Evolutionary conservation across 2,329 filamentous ascomycete species (phyloP).

Genomic region (Colletotrichum sp.): DNA sequence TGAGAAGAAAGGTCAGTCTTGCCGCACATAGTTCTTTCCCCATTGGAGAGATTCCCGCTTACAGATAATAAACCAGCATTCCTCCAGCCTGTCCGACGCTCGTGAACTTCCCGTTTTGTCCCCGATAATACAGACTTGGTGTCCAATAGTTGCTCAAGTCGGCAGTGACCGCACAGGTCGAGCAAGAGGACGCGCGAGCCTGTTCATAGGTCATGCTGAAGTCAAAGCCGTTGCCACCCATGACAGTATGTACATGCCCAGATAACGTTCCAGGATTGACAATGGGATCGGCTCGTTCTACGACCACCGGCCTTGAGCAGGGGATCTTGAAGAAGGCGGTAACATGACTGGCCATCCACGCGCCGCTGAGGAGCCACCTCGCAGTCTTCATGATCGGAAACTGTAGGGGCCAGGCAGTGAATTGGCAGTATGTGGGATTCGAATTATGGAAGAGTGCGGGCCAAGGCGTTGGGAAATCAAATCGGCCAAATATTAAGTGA

Average conservation of each 20-base stretch:
- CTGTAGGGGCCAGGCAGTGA: not conserved
- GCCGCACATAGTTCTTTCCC: not conserved
- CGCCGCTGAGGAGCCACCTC: not conserved
- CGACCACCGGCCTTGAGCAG: conserved; percentile 20
- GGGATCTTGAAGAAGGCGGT: conserved; percentile 21
- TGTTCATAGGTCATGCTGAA: conserved; percentile 57
- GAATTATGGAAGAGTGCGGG: not conserved
- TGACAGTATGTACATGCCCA: conserved; percentile 64
- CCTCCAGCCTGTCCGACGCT: conserved; percentile 48
- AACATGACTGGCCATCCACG: not conserved
- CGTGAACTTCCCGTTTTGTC: conserved; percentile 60
- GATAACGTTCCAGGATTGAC: conserved; percentile 58
- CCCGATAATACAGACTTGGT: conserved; percentile 57
- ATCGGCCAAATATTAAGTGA: not conserved
- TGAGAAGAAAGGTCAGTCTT: not conserved
- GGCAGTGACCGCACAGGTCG: conserved; percentile 66
- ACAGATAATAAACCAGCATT: conserved; percentile 55
- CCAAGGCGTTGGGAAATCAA: not conserved
- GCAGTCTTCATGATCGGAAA: not conserved
- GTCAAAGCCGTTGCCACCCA: conserved; percentile 67
- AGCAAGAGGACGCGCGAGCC: conserved; percentile 62
- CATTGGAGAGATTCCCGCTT: conserved; percentile 18
- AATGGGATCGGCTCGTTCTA: conserved; percentile 63
- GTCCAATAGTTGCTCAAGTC: conserved; percentile 75
- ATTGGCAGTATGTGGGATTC: not conserved